Conservation (phyloP, 768 basidiomycete species). For the Lentinula detonsa region DNA sequence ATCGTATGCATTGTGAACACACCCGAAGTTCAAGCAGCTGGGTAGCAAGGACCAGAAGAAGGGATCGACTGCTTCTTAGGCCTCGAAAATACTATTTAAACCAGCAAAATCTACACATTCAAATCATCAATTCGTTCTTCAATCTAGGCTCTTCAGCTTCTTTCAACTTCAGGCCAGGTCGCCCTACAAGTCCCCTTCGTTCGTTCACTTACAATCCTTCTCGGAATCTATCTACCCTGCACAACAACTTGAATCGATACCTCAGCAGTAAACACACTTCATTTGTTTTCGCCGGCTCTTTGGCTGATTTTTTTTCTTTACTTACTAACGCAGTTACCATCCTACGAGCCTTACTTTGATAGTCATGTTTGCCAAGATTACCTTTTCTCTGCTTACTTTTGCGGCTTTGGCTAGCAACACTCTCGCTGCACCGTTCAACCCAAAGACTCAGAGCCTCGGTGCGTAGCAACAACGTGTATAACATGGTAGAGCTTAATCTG, state of each 20-base stretch:
- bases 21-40: background rate
- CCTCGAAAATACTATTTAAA: background rate
- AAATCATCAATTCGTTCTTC: background rate
- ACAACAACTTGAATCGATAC: too few species aligned
- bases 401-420: constrained; percentile 23
- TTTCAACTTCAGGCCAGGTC: background rate
- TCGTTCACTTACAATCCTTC: background rate
- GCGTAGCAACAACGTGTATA: background rate
- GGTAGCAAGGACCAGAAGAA: background rate
- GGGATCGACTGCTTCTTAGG: background rate
- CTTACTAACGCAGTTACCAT: background rate
- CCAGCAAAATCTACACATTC: background rate
- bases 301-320: background rate
- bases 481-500: background rate
- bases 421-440: constrained; percentile 21
- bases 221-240: background rate
- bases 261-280: too few species aligned
- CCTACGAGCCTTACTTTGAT: background rate
- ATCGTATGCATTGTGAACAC: background rate
- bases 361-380: constrained; percentile 35
- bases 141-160: background rate
- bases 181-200: background rate
- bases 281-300: background rate
- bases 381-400: constrained; percentile 23
- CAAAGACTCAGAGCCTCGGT: constrained; percentile 21